These are phyloP conservation scores for carrot (Daucus carota) DNA, from an alignment of 129 eudicot genomes.

Conservation along the genomic window DH1_v3.0 NC_030382.2:48779501-48780000, in stretches of 20 bases:
- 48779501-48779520: slow-evolving; percentile 51
- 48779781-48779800: neutral
- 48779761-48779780: neutral
- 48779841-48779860: neutral
- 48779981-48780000: neutral
- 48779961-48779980: neutral
- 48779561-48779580: slow-evolving; percentile 36
- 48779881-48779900: neutral
- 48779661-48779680: slow-evolving; percentile 55
- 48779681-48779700: neutral
- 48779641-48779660: slow-evolving; percentile 87
- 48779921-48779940: neutral
- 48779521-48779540: slow-evolving; percentile 30
- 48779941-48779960: neutral
- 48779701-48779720: neutral
- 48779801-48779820: neutral
- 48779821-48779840: neutral
- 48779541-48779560: slow-evolving; percentile 17
- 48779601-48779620: slow-evolving; percentile 60
- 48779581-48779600: slow-evolving; percentile 32
- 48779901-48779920: neutral
- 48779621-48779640: slow-evolving; percentile 87
- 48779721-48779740: neutral
- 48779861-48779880: neutral
- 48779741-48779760: neutral